These are phyloP conservation scores for Diutina siamensis DNA, from an alignment of 1,139 yeast genomes.

Conservation along the genomic window DNA sequence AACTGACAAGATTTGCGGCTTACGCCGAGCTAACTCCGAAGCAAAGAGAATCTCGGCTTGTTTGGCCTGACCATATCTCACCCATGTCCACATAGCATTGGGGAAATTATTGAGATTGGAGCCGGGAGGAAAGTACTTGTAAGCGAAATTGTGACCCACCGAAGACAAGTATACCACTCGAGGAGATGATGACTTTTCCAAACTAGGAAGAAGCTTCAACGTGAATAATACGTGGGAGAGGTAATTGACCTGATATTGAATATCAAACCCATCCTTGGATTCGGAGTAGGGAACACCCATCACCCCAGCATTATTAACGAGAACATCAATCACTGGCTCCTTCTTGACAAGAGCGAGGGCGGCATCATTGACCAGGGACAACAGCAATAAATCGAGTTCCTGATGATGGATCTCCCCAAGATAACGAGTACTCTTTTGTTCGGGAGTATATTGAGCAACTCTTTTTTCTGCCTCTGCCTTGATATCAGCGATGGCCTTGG, in stretches of 20 bases:
- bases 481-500: conserved; percentile 44
- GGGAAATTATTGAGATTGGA: conserved; percentile 18
- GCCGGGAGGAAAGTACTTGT: conserved; percentile 13
- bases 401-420: conserved; percentile 21
- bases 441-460: conserved; percentile 14
- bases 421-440: conserved; percentile 10
- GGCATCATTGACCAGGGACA: conserved; percentile 20
- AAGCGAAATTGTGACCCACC: conserved; percentile 20
- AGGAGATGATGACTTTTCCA: conserved; percentile 18
- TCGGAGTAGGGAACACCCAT: conserved; percentile 27
- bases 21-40: conserved; percentile 16
- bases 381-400: conserved; percentile 23
- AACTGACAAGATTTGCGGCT: conserved; percentile 23
- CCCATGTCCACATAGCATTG: conserved; percentile 16
- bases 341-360: conserved; percentile 15
- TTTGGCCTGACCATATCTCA: conserved; percentile 28
- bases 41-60: conserved; percentile 22
- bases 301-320: conserved; percentile 32
- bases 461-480: conserved; percentile 37
- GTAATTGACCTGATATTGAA: conserved; percentile 32
- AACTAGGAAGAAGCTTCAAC: conserved; percentile 18
- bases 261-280: conserved; percentile 27
- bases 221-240: conserved; percentile 26
- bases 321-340: conserved; percentile 22
- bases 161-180: conserved; percentile 25